Base-by-base conservation (phyloP, 345 rosid species). In the Eucalyptus camaldulensis region DNA sequence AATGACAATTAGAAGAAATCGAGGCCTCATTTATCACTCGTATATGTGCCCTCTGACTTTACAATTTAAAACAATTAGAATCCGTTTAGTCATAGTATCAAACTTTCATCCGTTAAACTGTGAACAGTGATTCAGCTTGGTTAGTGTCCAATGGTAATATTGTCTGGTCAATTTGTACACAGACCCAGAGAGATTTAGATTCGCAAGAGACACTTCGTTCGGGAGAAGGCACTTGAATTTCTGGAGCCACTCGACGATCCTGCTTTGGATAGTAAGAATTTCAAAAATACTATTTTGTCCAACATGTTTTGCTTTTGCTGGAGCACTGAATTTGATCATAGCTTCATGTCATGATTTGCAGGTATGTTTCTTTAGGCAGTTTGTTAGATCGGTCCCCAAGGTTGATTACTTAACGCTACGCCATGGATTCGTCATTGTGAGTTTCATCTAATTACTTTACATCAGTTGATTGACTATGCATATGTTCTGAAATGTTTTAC, bases 361-460 rank as follows among this genome's bases (percentile, higher is more conserved):
- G 93, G 93, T 89, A 80, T 92, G 93, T 51, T 93, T 94, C 88
- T 90, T 93, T 85, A 93, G 94, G 53, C 94, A 92, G 89, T 93
- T 93, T 45, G 86, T 90, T 87, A 67, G 90, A 53, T 92, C 94
- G 5, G 93, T 93, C 24, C 92, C 94, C 40, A 93, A 91, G 90
- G 94, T 94, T 58, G 93, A 94, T 88, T 91, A 91, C 88, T 80
- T 92, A 54, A 94, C 94, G 10, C 86, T 94, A 80, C 90, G 92
- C 43, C 94, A 94, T 37, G 91, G 94, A n/a, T 93, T 93, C 87
- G 90, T 94, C 89, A 90, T 89, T 87, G 94, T 94, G 91, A 90
- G 85, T 40, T 76, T 40, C 27, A 6, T 76, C 85, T 40, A 40
- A 21, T 10, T 72, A 72, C 47, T 5, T 76, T 43, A 40, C 85